phyloP scores from a whole-genome alignment of 1,284 basidiomycete genomes.

The Cryptococcus sp. region DNA sequence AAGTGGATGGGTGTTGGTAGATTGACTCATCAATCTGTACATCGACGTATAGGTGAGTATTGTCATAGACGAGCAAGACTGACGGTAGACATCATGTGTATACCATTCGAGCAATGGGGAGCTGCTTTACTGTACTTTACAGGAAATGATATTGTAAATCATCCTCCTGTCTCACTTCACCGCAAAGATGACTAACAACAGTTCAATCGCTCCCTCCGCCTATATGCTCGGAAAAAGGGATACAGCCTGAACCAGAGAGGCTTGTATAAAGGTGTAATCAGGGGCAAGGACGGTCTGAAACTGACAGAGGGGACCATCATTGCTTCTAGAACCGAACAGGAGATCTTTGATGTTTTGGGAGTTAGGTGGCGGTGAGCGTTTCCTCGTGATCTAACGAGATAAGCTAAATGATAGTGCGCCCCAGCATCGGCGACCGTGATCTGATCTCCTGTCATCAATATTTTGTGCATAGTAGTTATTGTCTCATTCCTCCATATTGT shows the following conservation, averaged over 20 bases:
- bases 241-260: constrained; percentile 83
- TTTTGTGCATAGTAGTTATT: background rate
- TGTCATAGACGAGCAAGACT: background rate
- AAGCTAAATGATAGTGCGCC: constrained; percentile 16
- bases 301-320: constrained; percentile 61
- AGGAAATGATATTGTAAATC: constrained; percentile 69
- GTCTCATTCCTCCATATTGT: background rate
- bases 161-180: background rate
- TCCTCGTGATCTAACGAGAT: background rate
- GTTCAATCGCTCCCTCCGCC: constrained; percentile 84
- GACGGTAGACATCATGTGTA: constrained; percentile 61
- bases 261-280: constrained; percentile 65
- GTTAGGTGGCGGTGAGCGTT: constrained; percentile 39
- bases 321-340: constrained; percentile 75
- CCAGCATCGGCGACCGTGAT: constrained; percentile 31
- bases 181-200: constrained; percentile 35
- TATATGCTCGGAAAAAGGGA: constrained; percentile 74
- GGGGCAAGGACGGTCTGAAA: constrained; percentile 62
- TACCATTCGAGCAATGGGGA: constrained; percentile 72
- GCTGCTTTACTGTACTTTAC: constrained; percentile 87
- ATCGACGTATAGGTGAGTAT: constrained; percentile 68
- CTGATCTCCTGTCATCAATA: background rate
- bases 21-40: constrained; percentile 42
- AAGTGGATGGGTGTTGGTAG: constrained; percentile 75
- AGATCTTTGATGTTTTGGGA: constrained; percentile 71